These are phyloP conservation scores for Nothophoma quercina DNA, from an alignment of 2,329 filamentous ascomycete genomes.

Conservation along the genomic window DNA sequence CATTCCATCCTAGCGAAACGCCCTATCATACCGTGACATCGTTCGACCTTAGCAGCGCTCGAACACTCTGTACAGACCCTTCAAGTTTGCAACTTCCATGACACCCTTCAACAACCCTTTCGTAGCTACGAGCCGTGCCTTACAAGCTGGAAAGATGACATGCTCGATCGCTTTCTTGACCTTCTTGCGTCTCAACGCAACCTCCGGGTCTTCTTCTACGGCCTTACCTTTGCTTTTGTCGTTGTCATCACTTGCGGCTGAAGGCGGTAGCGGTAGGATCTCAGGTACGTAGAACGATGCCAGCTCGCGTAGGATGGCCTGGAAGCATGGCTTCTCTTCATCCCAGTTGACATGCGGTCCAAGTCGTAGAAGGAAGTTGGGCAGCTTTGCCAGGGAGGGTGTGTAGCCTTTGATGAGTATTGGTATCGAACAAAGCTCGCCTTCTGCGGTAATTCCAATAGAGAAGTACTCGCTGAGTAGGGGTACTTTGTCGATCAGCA, in stretches of 20 bases:
- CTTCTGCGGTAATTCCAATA: slow-evolving; percentile 78
- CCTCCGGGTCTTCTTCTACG: slow-evolving; percentile 49
- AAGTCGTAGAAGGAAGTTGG: slow-evolving; percentile 83
- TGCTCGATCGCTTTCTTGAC: slow-evolving; percentile 82
- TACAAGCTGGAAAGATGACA: slow-evolving; percentile 88
- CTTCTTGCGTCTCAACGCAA: slow-evolving; percentile 66
- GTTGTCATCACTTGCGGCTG: slow-evolving; percentile 52
- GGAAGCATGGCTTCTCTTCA: slow-evolving; percentile 85
- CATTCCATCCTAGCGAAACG: background rate
- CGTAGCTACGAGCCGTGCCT: slow-evolving; percentile 82
- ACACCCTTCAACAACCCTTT: slow-evolving; percentile 77
- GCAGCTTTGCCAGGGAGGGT: slow-evolving; percentile 84
- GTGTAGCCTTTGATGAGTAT: slow-evolving; percentile 88
- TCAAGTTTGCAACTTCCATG: slow-evolving; percentile 88
- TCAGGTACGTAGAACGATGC: slow-evolving; percentile 93
- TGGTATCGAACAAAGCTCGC: slow-evolving; percentile 80
- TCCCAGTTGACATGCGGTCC: slow-evolving; percentile 90
- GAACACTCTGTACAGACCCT: slow-evolving; percentile 92
- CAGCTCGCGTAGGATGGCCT: slow-evolving; percentile 82
- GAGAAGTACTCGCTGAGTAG: slow-evolving; percentile 96
- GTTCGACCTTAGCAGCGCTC: slow-evolving; percentile 73
- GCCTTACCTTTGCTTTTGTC: slow-evolving; percentile 30
- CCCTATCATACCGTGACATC: background rate
- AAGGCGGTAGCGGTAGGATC: slow-evolving; percentile 66
- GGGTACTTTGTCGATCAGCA: slow-evolving; percentile 77